These are phyloP conservation scores for Cucurbita moschata DNA, from an alignment of 306 rosid genomes.

Conservation along the genomic window DNA sequence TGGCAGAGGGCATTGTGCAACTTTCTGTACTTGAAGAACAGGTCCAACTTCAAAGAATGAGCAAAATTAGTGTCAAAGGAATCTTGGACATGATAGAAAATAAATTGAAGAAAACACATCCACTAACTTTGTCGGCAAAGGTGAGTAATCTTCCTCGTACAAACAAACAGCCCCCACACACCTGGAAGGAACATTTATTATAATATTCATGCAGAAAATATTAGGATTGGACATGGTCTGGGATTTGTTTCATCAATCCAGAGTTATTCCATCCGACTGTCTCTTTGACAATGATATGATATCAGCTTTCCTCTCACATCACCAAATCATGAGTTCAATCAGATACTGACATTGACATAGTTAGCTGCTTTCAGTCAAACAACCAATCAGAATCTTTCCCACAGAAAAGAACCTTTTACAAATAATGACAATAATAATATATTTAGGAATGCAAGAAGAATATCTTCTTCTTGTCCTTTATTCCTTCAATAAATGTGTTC, in stretches of 20 bases:
- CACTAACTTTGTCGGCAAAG: slow-evolving; percentile 4
- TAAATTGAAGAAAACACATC: not conserved
- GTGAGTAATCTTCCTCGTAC: not conserved
- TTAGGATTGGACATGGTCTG: not conserved
- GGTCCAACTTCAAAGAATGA: not conserved
- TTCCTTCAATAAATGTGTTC: slow-evolving; percentile 5
- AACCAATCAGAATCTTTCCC: not conserved
- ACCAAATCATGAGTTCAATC: slow-evolving; percentile 15
- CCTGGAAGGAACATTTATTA: not conserved
- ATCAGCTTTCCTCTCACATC: slow-evolving; percentile 12
- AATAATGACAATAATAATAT: not conserved
- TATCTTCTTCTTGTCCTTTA: slow-evolving; percentile 19
- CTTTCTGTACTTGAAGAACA: not conserved
- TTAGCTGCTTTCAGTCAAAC: slow-evolving; percentile 2
- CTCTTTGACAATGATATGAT: not conserved
- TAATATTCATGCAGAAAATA: not conserved
- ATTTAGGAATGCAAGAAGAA: slow-evolving; percentile 1
- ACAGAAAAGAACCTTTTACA: not conserved
- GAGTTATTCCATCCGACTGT: not conserved
- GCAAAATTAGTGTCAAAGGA: not conserved
- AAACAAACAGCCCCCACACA: slow-evolving; percentile 8
- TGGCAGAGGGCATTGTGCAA: not conserved
- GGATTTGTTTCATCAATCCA: not conserved
- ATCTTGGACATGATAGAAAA: not conserved
- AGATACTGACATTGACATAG: slow-evolving; percentile 17